Percentiles rank a stretch among this genome's conserved stretches.
These are phyloP conservation scores for Neonectria punicea DNA, from an alignment of 2,329 filamentous ascomycete genomes.

Conservation along the genomic window DNA sequence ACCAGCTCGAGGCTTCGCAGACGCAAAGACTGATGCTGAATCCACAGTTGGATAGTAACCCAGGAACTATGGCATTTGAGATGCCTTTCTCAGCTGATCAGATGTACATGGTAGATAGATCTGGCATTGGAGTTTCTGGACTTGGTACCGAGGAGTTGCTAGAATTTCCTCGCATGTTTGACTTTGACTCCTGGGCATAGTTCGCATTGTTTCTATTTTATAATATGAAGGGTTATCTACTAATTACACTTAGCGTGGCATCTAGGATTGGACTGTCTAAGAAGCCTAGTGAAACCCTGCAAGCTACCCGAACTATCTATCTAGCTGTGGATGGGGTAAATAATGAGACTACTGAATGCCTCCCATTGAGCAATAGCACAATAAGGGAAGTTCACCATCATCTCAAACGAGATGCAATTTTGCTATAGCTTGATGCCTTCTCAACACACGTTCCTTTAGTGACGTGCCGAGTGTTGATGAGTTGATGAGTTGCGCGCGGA, in stretches of 20 bases:
- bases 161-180: constrained; percentile 12
- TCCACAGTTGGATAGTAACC: not conserved
- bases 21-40: not conserved
- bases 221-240: not conserved
- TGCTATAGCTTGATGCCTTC: not conserved
- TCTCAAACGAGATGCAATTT: not conserved
- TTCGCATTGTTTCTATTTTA: not conserved
- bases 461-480: not conserved
- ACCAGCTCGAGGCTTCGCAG: not conserved
- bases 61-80: constrained; percentile 6
- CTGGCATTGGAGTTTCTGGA: not conserved
- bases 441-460: not conserved
- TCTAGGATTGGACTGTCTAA: too few relatives aligned
- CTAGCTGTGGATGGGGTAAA: too few relatives aligned
- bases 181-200: constrained; percentile 9
- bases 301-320: too few relatives aligned
- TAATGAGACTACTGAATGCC: too few relatives aligned
- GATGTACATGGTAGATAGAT: constrained; percentile 10
- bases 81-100: constrained; percentile 13
- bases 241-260: too few relatives aligned
- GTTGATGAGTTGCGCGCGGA: not conserved
- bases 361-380: too few relatives aligned
- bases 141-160: constrained; percentile 8
- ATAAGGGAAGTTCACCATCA: not conserved
- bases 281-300: too few relatives aligned